These are phyloP conservation scores for Solanum peruvianum DNA, from an alignment of 257 asterid genomes.

Conservation along the genomic window DNA sequence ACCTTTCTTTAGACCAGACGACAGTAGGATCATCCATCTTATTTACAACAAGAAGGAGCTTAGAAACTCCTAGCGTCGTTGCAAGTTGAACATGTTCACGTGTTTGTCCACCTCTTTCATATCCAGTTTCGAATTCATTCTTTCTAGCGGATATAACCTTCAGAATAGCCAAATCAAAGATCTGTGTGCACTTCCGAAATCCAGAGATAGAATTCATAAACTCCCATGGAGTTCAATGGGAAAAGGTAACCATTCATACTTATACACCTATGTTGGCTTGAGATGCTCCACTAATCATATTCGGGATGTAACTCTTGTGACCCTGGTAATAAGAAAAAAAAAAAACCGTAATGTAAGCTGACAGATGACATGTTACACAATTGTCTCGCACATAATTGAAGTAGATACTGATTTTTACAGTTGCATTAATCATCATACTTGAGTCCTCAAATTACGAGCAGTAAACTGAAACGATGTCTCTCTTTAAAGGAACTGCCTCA, in stretches of 20 bases:
- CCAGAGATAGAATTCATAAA: neutral
- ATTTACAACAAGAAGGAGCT: constrained; percentile 85
- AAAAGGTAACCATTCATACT: constrained; percentile 24
- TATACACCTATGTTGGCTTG: constrained; percentile 97
- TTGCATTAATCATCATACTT: neutral
- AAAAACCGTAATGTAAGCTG: neutral
- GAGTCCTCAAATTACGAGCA: neutral
- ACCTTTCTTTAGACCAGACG: constrained; percentile 95
- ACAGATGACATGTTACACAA: neutral
- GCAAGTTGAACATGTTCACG: constrained; percentile 98
- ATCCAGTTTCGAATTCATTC: constrained; percentile 97
- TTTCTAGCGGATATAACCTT: constrained; percentile 94
- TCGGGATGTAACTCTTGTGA: constrained; percentile 94
- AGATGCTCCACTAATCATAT: constrained; percentile 97
- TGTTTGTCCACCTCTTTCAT: constrained; percentile 98
- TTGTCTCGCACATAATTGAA: neutral
- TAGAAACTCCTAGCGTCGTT: constrained; percentile 86
- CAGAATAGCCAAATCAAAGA: neutral
- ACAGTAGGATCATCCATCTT: constrained; percentile 99
- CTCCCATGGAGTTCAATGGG: neutral
- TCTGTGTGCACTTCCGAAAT: neutral
- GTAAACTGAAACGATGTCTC: neutral
- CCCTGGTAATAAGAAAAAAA: constrained; percentile 38
- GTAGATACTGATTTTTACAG: neutral
- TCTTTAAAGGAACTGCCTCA: neutral